A percentile compares a stretch with the other conserved stretches of the same genome.
These are phyloP conservation scores for Picochlorum sp. DNA, from an alignment of 139 green algal genomes.

Conservation along the genomic window DNA sequence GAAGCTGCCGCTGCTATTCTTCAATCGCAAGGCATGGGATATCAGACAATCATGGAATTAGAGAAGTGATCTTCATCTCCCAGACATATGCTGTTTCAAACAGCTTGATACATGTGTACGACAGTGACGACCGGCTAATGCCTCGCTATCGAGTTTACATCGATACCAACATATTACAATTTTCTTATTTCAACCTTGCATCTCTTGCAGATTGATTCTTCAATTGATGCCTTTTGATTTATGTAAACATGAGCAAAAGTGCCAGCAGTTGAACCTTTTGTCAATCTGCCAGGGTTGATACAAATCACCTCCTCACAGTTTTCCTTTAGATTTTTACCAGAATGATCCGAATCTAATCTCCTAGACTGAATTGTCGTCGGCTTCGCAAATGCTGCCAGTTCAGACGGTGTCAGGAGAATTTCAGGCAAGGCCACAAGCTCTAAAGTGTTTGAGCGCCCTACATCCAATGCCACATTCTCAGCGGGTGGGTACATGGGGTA, in stretches of 20 bases:
- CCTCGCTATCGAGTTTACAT: background rate
- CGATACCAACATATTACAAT: background rate
- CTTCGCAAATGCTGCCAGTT: conserved; percentile 86
- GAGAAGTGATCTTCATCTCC: background rate
- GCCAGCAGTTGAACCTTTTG: conserved; percentile 53
- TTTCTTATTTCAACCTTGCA: conserved; percentile 6
- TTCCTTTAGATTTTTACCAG: background rate
- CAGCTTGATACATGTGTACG: background rate
- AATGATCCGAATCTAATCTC: background rate
- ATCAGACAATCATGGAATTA: background rate
- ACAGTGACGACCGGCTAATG: background rate
- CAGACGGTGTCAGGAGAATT: conserved; percentile 86
- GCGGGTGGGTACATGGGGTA: conserved; percentile 84
- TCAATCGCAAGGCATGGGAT: background rate
- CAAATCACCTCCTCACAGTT: conserved; percentile 33
- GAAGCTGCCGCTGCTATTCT: conserved; percentile 1
- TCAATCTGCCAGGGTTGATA: conserved; percentile 72
- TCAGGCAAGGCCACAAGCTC: conserved; percentile 57
- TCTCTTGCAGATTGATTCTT: background rate
- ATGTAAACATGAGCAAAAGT: conserved; percentile 58
- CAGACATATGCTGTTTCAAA: background rate
- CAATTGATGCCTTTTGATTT: background rate
- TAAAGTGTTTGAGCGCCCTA: conserved; percentile 36
- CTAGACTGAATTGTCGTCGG: conserved; percentile 12
- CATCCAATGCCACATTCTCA: conserved; percentile 63